phyloP scores from a whole-genome alignment of 108 stramenopile genomes.

The Hondaea fermentalgiana region DNA sequence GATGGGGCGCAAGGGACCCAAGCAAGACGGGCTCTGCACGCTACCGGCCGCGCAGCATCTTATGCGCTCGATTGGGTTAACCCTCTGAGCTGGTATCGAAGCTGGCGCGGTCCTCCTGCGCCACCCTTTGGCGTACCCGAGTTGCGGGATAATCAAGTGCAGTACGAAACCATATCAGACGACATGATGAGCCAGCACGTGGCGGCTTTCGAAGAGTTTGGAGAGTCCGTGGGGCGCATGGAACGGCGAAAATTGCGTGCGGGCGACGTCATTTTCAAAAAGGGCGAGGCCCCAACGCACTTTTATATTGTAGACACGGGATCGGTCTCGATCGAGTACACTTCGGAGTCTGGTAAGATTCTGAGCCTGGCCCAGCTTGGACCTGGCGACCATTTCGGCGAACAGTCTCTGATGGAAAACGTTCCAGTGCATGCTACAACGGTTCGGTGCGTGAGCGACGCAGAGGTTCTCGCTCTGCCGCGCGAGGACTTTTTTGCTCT shows the following conservation, averaged over 20 bases:
- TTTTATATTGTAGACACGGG: not conserved
- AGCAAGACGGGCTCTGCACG: not conserved
- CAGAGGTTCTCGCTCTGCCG: not conserved
- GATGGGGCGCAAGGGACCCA: not conserved
- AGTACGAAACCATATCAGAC: not conserved
- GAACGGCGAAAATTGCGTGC: not conserved
- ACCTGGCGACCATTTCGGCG: slow-evolving; percentile 3
- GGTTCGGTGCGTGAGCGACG: slow-evolving; percentile 1
- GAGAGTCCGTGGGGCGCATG: not conserved
- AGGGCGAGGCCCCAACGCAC: not conserved
- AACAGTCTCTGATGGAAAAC: not conserved
- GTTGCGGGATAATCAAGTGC: not conserved
- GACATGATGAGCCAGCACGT: not conserved
- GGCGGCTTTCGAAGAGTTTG: not conserved
- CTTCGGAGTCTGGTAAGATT: not conserved
- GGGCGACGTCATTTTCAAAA: not conserved
- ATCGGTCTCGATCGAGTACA: not conserved
- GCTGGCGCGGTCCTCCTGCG: not conserved
- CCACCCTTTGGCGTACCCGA: not conserved
- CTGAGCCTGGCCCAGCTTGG: slow-evolving; percentile 2
- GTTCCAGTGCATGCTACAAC: not conserved
- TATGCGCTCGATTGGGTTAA: not conserved
- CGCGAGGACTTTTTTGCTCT: not conserved
- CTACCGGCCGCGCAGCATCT: not conserved
- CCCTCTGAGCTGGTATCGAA: not conserved